phyloP scores from a whole-genome alignment of 257 asterid species.

The Ligustrum vulgare region DNA sequence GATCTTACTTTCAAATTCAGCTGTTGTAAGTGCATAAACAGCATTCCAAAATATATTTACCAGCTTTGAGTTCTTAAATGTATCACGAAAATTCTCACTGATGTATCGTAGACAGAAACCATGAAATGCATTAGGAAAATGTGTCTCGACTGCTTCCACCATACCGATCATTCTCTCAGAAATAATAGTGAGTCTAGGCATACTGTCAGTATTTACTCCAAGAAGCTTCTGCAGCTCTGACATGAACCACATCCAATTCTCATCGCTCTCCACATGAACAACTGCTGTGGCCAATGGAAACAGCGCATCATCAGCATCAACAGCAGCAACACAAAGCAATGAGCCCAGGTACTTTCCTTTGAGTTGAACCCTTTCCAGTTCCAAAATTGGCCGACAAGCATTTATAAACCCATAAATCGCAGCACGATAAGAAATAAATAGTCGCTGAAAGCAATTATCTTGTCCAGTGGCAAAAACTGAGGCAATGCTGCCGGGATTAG shows the following conservation, averaged over 20 bases:
- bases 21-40: slow-evolving; percentile 80
- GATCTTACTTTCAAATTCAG: slow-evolving; percentile 77
- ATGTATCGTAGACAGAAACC: slow-evolving; percentile 80
- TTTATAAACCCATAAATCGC: slow-evolving; percentile 89
- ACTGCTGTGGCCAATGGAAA: slow-evolving; percentile 88
- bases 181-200: slow-evolving; percentile 86
- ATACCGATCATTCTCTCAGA: slow-evolving; percentile 82
- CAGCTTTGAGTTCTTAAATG: slow-evolving; percentile 82
- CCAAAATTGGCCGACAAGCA: slow-evolving; percentile 92
- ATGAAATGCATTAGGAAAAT: slow-evolving; percentile 85
- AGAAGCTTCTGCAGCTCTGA: slow-evolving; percentile 90
- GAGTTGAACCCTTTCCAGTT: slow-evolving; percentile 83
- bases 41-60: slow-evolving; percentile 97
- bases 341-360: slow-evolving; percentile 92
- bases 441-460: slow-evolving; percentile 79
- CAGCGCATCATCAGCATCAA: slow-evolving; percentile 81
- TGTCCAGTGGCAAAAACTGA: slow-evolving; percentile 76
- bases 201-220: slow-evolving; percentile 83
- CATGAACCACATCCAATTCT: slow-evolving; percentile 98
- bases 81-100: slow-evolving; percentile 92
- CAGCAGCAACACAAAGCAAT: slow-evolving; percentile 78
- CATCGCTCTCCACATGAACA: slow-evolving; percentile 78
- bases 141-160: slow-evolving; percentile 85
- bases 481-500: slow-evolving; percentile 92
- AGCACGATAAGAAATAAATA: slow-evolving; percentile 80